Percentiles rank a stretch among this genome's conserved stretches.
Evolutionary conservation across 208 protist genomes (phyloP).

Genomic region (Wallacemonas sp.): DNA sequence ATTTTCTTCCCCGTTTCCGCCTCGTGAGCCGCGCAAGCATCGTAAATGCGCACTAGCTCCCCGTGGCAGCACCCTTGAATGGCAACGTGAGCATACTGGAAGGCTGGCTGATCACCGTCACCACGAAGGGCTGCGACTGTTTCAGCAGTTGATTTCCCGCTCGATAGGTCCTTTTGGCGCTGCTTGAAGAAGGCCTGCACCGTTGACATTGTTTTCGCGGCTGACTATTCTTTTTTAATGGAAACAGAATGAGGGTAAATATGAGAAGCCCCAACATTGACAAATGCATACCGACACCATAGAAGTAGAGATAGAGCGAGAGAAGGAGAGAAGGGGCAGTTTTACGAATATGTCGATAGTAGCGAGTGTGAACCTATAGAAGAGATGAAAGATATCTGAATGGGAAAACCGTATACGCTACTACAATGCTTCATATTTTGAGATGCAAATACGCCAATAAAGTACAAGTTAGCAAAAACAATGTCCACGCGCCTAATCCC

Average conservation of each 20-base stretch:
- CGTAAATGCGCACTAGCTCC: constrained; percentile 97
- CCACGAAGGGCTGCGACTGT: constrained; percentile 20
- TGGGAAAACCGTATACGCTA: too few species aligned
- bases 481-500: too few species aligned
- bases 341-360: too few species aligned
- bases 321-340: not conserved
- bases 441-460: too few species aligned
- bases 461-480: constrained; percentile 15
- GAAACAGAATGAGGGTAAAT: not conserved
- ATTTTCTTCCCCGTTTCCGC: constrained; percentile 78
- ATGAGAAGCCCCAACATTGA: not conserved
- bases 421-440: too few species aligned
- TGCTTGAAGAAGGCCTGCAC: constrained; percentile 46
- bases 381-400: too few species aligned
- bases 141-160: constrained; percentile 11
- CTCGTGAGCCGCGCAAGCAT: constrained; percentile 81
- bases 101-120: not conserved
- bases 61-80: constrained; percentile 98
- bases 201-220: constrained; percentile 24
- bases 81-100: constrained; percentile 74
- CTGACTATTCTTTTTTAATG: too few species aligned
- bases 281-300: not conserved
- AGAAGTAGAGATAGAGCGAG: not conserved
- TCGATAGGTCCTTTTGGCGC: constrained; percentile 20
- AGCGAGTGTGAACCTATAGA: too few species aligned